These are phyloP conservation scores for Wickerhamomyces sydowiorum DNA, from an alignment of 805 yeast genomes.

Conservation along the genomic window DNA sequence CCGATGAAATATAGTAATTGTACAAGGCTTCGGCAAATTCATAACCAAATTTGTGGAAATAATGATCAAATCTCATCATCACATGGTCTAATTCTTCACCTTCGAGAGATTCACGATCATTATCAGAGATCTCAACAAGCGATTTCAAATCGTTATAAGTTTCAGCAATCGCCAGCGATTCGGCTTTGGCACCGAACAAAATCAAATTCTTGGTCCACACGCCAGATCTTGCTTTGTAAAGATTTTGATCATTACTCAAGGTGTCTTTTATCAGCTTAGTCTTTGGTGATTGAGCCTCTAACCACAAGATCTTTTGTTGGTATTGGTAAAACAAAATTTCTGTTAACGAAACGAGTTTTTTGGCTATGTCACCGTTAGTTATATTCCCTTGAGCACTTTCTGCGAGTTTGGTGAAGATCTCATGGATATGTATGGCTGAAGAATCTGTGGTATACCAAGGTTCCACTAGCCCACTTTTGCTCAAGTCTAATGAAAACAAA, in stretches of 20 bases:
- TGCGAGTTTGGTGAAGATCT: constrained; percentile 29
- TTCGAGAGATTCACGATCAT: constrained; percentile 28
- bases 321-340: constrained; percentile 36
- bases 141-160: constrained; percentile 60
- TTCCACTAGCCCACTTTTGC: constrained; percentile 23
- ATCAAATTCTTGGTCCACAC: constrained; percentile 61
- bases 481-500: constrained; percentile 26
- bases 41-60: constrained; percentile 59
- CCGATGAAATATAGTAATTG: constrained; percentile 46
- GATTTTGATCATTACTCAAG: constrained; percentile 12
- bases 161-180: constrained; percentile 61
- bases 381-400: constrained; percentile 3
- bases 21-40: constrained; percentile 64
- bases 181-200: constrained; percentile 39
- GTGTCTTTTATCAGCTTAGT: constrained; percentile 16
- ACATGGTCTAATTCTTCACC: constrained; percentile 14
- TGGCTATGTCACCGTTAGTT: constrained; percentile 11
- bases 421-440: constrained; percentile 34
- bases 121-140: constrained; percentile 47
- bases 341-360: constrained; percentile 28
- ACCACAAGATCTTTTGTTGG: constrained; percentile 30
- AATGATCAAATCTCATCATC: constrained; percentile 34
- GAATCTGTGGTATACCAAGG: constrained; percentile 47
- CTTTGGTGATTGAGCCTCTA: constrained; percentile 16
- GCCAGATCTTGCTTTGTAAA: constrained; percentile 26